These are phyloP conservation scores for Sporisorium scitamineum DNA, from an alignment of 1,284 basidiomycete species.

Conservation along the genomic window DNA sequence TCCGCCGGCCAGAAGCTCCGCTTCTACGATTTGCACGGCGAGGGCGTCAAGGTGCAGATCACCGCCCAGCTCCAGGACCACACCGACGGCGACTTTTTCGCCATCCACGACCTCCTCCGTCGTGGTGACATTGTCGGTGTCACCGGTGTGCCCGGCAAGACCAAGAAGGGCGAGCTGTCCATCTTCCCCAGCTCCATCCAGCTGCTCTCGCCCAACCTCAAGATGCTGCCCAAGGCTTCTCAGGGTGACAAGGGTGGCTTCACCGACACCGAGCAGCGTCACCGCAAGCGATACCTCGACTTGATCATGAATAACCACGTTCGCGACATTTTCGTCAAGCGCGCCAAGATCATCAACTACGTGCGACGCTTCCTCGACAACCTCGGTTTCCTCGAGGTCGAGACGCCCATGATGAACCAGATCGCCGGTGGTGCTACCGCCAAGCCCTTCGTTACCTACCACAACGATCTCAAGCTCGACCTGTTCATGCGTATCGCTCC, in stretches of 20 bases:
- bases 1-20: conserved; percentile 84
- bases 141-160: conserved; percentile 86
- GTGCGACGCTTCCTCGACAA: conserved; percentile 90
- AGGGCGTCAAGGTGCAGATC: conserved; percentile 94
- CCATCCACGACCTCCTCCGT: conserved; percentile 86
- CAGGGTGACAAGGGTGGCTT: conserved; percentile 74
- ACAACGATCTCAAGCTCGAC: conserved; percentile 97
- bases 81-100: conserved; percentile 75
- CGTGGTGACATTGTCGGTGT: conserved; percentile 97
- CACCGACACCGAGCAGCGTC: conserved; percentile 90
- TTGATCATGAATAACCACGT: conserved; percentile 94
- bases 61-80: conserved; percentile 87
- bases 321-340: conserved; percentile 89
- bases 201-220: conserved; percentile 94
- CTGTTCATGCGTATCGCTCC: conserved; percentile 98
- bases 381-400: conserved; percentile 97
- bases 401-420: conserved; percentile 98
- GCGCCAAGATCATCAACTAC: conserved; percentile 72
- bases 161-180: conserved; percentile 95
- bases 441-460: conserved; percentile 98
- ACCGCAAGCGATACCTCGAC: conserved; percentile 98
- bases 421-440: conserved; percentile 97
- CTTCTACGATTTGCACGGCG: conserved; percentile 95
- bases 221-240: conserved; percentile 79
- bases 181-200: conserved; percentile 84